Percentiles rank a stretch among this genome's conserved stretches.
Evolutionary conservation across 2,329 filamentous ascomycete species (phyloP).

Genomic region (Chaetomiaceae sp.): DNA sequence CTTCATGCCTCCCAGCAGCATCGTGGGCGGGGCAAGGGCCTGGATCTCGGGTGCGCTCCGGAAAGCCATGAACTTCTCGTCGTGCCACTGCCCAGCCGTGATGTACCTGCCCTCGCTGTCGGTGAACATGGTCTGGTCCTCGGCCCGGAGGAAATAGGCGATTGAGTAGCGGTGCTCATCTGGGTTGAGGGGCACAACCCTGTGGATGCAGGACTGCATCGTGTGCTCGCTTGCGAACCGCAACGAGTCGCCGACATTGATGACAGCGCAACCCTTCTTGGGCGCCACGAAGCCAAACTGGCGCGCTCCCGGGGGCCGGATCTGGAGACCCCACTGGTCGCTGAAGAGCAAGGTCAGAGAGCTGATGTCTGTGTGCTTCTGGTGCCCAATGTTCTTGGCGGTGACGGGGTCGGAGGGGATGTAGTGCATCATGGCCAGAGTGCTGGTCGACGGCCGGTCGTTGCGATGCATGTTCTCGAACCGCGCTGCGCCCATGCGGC

Average conservation of each 20-base stretch:
- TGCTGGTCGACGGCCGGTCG: slow-evolving; percentile 45
- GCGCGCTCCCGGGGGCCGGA: slow-evolving; percentile 41
- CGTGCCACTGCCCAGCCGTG: slow-evolving; percentile 51
- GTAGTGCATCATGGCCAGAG: slow-evolving; percentile 54
- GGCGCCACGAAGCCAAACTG: slow-evolving; percentile 53
- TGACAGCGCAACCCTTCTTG: slow-evolving; percentile 47
- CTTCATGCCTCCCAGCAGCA: slow-evolving; percentile 49
- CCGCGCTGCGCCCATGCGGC: slow-evolving; percentile 41
- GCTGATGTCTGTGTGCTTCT: slow-evolving; percentile 56
- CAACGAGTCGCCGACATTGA: slow-evolving; percentile 57
- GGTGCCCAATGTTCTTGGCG: slow-evolving; percentile 44
- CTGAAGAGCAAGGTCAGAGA: slow-evolving; percentile 52
- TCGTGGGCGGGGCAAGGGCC: slow-evolving; percentile 44
- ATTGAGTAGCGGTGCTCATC: slow-evolving; percentile 55
- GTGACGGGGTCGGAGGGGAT: slow-evolving; percentile 40
- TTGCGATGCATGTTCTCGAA: slow-evolving; percentile 51
- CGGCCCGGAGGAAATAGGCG: slow-evolving; percentile 54
- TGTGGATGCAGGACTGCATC: slow-evolving; percentile 54
- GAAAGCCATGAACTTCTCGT: slow-evolving; percentile 52
- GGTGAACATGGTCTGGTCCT: slow-evolving; percentile 52
- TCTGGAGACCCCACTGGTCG: slow-evolving; percentile 55
- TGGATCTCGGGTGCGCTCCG: slow-evolving; percentile 41
- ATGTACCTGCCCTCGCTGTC: slow-evolving; percentile 51
- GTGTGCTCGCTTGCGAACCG: slow-evolving; percentile 50
- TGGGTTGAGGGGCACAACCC: slow-evolving; percentile 50